These are phyloP conservation scores for Ganoderma meredithae DNA, from an alignment of 1,284 basidiomycete species.

Conservation along the genomic window DNA sequence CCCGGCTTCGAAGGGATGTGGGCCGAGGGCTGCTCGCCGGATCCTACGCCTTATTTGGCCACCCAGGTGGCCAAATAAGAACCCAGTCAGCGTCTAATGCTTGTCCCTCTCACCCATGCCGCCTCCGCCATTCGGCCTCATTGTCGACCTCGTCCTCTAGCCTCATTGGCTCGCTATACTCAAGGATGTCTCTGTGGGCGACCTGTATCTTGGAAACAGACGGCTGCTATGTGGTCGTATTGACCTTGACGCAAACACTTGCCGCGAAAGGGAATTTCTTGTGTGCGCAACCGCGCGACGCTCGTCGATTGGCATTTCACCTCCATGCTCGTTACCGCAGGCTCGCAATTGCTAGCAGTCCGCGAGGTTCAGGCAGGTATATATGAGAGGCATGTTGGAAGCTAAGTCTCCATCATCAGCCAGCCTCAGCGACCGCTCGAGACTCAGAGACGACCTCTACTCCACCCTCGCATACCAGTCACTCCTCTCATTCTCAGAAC, in stretches of 20 bases:
- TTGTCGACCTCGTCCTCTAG: slow-evolving; percentile 6
- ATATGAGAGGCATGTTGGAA: not conserved
- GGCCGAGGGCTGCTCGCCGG: no score
- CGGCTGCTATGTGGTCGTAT: not conserved
- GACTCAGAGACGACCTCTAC: not conserved
- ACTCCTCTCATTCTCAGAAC: not conserved
- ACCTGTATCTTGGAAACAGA: slow-evolving; percentile 8
- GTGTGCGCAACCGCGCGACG: not conserved
- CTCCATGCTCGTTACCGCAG: not conserved
- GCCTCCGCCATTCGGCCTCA: not conserved
- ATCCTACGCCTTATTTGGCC: not conserved
- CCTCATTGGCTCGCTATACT: slow-evolving; percentile 4
- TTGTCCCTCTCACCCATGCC: not conserved
- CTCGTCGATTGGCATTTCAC: slow-evolving; percentile 7
- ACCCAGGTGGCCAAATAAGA: not conserved
- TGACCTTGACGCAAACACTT: not conserved
- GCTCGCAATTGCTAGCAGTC: not conserved
- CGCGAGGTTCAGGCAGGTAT: not conserved
- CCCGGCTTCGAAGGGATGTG: no score
- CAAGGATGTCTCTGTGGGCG: not conserved
- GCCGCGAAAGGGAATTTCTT: slow-evolving; percentile 2
- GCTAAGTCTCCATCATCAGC: slow-evolving; percentile 17
- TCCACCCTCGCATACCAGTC: slow-evolving; percentile 7
- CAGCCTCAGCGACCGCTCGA: slow-evolving; percentile 11
- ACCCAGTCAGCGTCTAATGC: not conserved